Evolutionary conservation across 495 filamentous ascomycete genomes (phyloP), one percentile per base, ranked within the genome.

Genomic region (Talaromyces wortmannii): DNA sequence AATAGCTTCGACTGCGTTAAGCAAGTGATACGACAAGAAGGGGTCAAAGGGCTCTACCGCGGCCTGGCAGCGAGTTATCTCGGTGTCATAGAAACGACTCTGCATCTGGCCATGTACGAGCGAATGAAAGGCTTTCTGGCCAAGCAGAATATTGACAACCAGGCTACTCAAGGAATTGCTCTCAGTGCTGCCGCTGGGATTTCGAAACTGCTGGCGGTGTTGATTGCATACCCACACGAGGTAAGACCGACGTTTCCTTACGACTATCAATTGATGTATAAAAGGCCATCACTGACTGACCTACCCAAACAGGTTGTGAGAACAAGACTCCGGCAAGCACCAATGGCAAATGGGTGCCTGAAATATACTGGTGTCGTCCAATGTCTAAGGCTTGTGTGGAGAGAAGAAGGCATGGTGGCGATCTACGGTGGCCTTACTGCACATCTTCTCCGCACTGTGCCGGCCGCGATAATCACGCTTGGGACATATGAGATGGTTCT

Each of bases 151-250:
- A 2, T 4, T 4, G 23, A 23, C 4, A 23, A 23, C 23, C 23
- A 23, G 23, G 23, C 23, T 23, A 23, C 23, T 1, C 23, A 23
- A 23, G 23, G 23, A 23, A 23, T 23, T 23, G 23, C 23, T 23
- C 23, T 61, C 31, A 90, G 90, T 52, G 82, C 82, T 45, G 88
- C 90, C 42, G 89, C 91, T 6, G 91, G 89, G 36, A 76, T 81
- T 33, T 89, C 91, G 4, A 96, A 96, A 72, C 76, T 95, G 33
- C 67, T 91, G 55, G 91, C 91, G 0, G 84, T 88, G 32, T 63
- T 92, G 18, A 68, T 90, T 53, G 90, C 91, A 2, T 96, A 96
- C 72, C 91, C 91, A 2, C 91, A 96, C 62, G 91, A 96, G 80
- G 86, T 88, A 67, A 57, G 76, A 4, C 23, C 4, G 23, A 23